Evolutionary conservation across 2,329 filamentous ascomycete species (phyloP).

Genomic region (Pyricularia grisea): DNA sequence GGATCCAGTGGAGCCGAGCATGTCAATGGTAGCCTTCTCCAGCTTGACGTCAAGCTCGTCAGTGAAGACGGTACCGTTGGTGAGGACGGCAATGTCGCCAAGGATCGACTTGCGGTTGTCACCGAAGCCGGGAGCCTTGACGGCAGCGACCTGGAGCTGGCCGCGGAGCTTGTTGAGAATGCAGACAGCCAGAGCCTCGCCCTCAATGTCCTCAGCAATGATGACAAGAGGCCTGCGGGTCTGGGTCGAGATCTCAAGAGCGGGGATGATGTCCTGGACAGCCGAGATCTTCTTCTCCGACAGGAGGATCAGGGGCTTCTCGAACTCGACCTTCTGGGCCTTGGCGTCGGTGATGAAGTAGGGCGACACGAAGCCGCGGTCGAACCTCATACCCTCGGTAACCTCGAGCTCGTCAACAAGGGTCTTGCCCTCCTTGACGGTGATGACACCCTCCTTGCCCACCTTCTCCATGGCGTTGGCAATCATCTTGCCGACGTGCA

Average conservation of each 20-base stretch:
- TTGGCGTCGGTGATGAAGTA: slow-evolving; percentile 99
- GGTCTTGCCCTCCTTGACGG: slow-evolving; percentile 99
- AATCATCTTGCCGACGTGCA: slow-evolving; percentile 89
- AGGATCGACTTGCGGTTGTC: slow-evolving; percentile 99
- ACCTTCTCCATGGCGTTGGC: slow-evolving; percentile 99
- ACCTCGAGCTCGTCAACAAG: slow-evolving; percentile 96
- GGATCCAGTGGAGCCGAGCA: slow-evolving; percentile 93
- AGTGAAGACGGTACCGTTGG: slow-evolving; percentile 94
- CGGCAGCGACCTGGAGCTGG: slow-evolving; percentile 94
- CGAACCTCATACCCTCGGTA: slow-evolving; percentile 99
- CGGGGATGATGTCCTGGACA: slow-evolving; percentile 97
- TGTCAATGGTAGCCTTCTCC: slow-evolving; percentile 91
- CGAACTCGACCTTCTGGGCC: slow-evolving; percentile 97
- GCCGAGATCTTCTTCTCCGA: slow-evolving; percentile 99
- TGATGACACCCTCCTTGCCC: slow-evolving; percentile 99
- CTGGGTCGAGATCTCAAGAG: slow-evolving; percentile 94
- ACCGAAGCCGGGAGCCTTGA: slow-evolving; percentile 98
- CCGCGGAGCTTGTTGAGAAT: slow-evolving; percentile 99
- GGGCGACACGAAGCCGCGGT: slow-evolving; percentile 95
- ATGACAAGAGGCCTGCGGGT: slow-evolving; percentile 92
- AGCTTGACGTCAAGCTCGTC: slow-evolving; percentile 99
- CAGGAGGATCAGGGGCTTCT: slow-evolving; percentile 97
- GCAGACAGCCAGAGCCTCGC: slow-evolving; percentile 95
- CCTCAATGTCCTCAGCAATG: slow-evolving; percentile 98
- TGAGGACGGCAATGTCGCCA: slow-evolving; percentile 89